Evolutionary conservation across 805 yeast species (phyloP), one percentile per base, ranked within the genome.

Genomic region (Yamadazyma philogaea): DNA sequence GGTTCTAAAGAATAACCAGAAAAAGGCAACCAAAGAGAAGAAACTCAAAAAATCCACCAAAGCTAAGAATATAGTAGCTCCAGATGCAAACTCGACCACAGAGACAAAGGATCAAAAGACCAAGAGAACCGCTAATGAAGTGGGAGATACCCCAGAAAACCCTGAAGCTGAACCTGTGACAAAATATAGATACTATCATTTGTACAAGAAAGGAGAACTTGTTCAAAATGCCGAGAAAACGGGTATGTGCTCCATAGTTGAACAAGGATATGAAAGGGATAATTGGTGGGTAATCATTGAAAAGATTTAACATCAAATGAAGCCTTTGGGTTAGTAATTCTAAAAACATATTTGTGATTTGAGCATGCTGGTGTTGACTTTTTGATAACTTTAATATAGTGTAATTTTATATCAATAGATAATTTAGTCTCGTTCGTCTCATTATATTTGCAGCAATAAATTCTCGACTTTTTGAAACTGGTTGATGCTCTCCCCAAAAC

Each of bases 261-360:
- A 75, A 20, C 67, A 76, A 33, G 99, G 99, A 0, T 93, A 91
- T 57, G 98, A 93, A 59, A 79, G 77, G 56, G 99, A 91, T 58
- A 91, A 91, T 56, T 93, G 98, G 98, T 91, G 96, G 86, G 62
- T 63, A 1, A 57, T 69, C 1, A 47, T 44, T 34, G 50, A 45
- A 51, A 55, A 50, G 10, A 24, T 5, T 11, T 24, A 24, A 24
- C 10, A 7, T 4, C 10, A 10, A 7, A 22, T 7, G 26, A 11
- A 7, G 4, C 12, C 28, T 5, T 7, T 10, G 12, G 24, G 22
- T 24, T 32, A 17, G 15, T 17, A 10, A 12, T 28, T 30, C 7
- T n/a, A n/a, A n/a, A n/a, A n/a, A n/a, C n/a, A n/a, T n/a, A n/a
- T n/a, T n/a, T n/a, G n/a, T n/a, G n/a, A n/a, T n/a, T n/a, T n/a